Percentiles rank a stretch among this genome's conserved stretches.
These are phyloP conservation scores for Ogataea minuta DNA, from an alignment of 805 yeast species.

Conservation along the genomic window DNA sequence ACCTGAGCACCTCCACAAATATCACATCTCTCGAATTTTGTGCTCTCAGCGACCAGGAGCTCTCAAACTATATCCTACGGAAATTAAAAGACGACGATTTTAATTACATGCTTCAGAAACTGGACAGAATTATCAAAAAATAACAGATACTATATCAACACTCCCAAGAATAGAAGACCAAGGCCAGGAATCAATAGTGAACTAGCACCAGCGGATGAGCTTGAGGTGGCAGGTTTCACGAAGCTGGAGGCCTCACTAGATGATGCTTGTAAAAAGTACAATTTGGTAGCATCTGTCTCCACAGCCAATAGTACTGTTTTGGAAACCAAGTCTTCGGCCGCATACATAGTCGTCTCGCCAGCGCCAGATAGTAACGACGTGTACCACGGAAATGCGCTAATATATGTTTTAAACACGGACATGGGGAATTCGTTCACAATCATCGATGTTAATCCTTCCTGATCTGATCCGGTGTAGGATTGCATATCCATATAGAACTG, in stretches of 20 bases:
- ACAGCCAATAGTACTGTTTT: slow-evolving; percentile 17
- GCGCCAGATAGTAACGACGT: slow-evolving; percentile 26
- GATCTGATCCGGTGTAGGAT: slow-evolving; percentile 16
- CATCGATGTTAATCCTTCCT: slow-evolving; percentile 25
- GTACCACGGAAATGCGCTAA: slow-evolving; percentile 37
- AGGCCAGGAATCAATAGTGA: slow-evolving; percentile 9
- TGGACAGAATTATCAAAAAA: slow-evolving; percentile 14
- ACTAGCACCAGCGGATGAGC: slow-evolving; percentile 11
- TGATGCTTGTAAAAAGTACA: slow-evolving; percentile 3
- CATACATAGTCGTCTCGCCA: slow-evolving; percentile 26
- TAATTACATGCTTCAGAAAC: slow-evolving; percentile 14
- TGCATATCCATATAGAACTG: slow-evolving; percentile 28
- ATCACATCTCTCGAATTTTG: slow-evolving; percentile 6
- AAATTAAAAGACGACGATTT: slow-evolving; percentile 18
- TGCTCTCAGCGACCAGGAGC: slow-evolving; percentile 13
- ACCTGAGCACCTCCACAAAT: slow-evolving; percentile 11
- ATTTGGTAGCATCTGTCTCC: slow-evolving; percentile 1
- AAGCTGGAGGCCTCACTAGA: neutral
- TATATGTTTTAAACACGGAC: slow-evolving; percentile 31
- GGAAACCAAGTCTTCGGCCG: slow-evolving; percentile 30
- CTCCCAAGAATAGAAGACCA: slow-evolving; percentile 3
- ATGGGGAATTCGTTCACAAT: slow-evolving; percentile 33
- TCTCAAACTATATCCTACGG: slow-evolving; percentile 9
- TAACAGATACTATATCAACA: slow-evolving; percentile 3
- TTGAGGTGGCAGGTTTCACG: neutral